Evolutionary conservation across 2,329 filamentous ascomycete genomes (phyloP), one percentile per base, ranked within the genome.

Genomic region (Ceratocystis cacaofunesta): DNA sequence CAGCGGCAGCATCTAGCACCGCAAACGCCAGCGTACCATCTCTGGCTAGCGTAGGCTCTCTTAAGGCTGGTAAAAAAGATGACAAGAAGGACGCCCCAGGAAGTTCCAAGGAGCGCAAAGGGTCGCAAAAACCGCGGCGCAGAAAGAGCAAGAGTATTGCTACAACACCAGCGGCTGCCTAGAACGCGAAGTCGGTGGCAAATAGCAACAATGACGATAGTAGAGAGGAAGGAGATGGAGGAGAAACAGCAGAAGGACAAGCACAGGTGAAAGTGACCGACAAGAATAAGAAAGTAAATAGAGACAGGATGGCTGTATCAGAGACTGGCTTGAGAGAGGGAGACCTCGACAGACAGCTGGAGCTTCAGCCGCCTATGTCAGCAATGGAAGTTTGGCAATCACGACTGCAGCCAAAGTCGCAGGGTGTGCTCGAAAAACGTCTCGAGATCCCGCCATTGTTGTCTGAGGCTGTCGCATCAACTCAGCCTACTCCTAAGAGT

Each of bases 121-220:
- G 71, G 58, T 68, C 69, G 30, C 69, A 70, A 19, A 77, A 76
- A 69, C 73, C 72, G 3, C 76, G 75, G 70, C 70, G 74, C 68
- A 71, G 74, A 66, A 77, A 77, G 71, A 76, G 75, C 67, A 77
- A 76, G 68, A 68, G 69, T 17, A 63, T 50, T 46, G 61, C 55
- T 44, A 46, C 60, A 25, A 65, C 64, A 22, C 64, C 57, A 30
- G 57, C 57, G 28, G 60, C 64, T 62, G 57, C 64, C 43, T 62
- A 62, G 57, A 65, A 32, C 25, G 44, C 48, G 44, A 32, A 63
- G 62, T 48, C 36, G 19, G 30, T 6, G 44, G 6, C 10, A 12
- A 32, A 30, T 58, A 58, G 55, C 55, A 58, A 10, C 55, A 58
- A 58, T 36, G 55, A 28, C 55, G 36, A 41, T 41, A n/a, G 32